A percentile compares a stretch with the other conserved stretches of the same genome.
phyloP scores from a whole-genome alignment of 148 eudicot species.

The Arbutus unedo region DNA sequence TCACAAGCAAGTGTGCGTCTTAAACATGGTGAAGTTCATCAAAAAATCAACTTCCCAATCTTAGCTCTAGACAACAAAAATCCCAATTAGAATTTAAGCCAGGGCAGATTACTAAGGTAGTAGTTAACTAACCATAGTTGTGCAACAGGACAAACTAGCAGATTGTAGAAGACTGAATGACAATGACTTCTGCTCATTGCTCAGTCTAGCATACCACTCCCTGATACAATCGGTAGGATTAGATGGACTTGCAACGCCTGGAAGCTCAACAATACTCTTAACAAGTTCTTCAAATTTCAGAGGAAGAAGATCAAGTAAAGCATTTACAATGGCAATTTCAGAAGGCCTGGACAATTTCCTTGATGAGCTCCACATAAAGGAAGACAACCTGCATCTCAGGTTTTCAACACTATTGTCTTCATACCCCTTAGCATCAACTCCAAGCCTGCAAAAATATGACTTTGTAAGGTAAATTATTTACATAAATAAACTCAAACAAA shows the following conservation, averaged over 20 bases:
- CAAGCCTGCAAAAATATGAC: slow-evolving; percentile 36
- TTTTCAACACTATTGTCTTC: slow-evolving; percentile 45
- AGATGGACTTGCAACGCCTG: slow-evolving; percentile 12
- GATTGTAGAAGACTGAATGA: slow-evolving; percentile 25
- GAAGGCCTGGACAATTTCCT: slow-evolving; percentile 17
- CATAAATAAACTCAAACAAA: not conserved
- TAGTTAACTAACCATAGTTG: slow-evolving; percentile 5
- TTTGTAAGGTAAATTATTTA: not conserved
- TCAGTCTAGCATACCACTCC: slow-evolving; percentile 41
- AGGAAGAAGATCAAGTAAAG: slow-evolving; percentile 35
- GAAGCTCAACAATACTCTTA: slow-evolving; percentile 18
- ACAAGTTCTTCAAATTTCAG: slow-evolving; percentile 32
- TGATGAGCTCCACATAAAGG: slow-evolving; percentile 22
- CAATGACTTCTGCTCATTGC: slow-evolving; percentile 32
- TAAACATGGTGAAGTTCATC: not conserved
- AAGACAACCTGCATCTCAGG: slow-evolving; percentile 34
- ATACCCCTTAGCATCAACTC: slow-evolving; percentile 54
- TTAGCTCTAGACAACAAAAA: not conserved
- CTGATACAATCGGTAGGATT: slow-evolving; percentile 25
- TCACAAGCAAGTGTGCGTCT: not conserved
- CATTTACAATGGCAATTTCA: slow-evolving; percentile 34
- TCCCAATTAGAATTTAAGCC: not conserved
- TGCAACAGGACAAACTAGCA: not conserved
- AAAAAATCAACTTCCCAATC: not conserved
- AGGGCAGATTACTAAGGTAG: not conserved